Evolutionary conservation across 108 stramenopile genomes (phyloP).

Genomic region (Aureococcus anophagefferens): DNA sequence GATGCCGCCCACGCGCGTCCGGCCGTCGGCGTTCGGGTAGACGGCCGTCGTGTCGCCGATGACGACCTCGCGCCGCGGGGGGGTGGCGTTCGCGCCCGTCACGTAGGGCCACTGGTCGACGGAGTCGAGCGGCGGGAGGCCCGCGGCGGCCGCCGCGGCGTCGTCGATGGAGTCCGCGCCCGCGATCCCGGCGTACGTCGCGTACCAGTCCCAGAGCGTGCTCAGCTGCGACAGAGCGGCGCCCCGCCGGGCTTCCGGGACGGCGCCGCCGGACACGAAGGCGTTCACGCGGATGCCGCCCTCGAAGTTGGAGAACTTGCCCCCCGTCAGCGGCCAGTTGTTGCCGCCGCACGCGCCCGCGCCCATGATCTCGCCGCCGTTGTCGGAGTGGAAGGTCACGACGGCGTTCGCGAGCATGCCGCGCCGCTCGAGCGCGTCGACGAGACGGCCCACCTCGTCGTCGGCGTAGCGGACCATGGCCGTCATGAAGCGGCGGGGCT

Average conservation of each 20-base stretch:
- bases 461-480: constrained; percentile 9
- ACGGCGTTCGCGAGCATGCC: constrained; percentile 21
- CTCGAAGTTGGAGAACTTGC: constrained; percentile 35
- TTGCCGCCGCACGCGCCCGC: constrained; percentile 13
- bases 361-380: constrained; percentile 22
- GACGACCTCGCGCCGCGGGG: too few relatives aligned
- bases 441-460: constrained; percentile 6
- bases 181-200: too few relatives aligned
- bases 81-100: too few relatives aligned
- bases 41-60: too few relatives aligned
- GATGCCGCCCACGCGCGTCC: too few relatives aligned
- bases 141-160: too few relatives aligned
- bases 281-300: constrained; percentile 35
- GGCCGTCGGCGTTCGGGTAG: too few relatives aligned
- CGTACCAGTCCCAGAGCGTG: constrained; percentile 1
- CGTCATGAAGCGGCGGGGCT: not conserved
- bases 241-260: constrained; percentile 25
- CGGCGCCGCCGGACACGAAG: constrained; percentile 29
- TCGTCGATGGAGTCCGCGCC: too few relatives aligned
- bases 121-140: too few relatives aligned
- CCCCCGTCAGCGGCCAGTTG: constrained; percentile 32
- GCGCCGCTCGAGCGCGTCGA: constrained; percentile 2
- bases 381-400: constrained; percentile 25
- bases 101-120: too few relatives aligned
- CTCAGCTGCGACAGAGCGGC: constrained; percentile 4